Conservation (phyloP, 2,329 filamentous ascomycete species). For the Gnomoniopsis sp. region DNA sequence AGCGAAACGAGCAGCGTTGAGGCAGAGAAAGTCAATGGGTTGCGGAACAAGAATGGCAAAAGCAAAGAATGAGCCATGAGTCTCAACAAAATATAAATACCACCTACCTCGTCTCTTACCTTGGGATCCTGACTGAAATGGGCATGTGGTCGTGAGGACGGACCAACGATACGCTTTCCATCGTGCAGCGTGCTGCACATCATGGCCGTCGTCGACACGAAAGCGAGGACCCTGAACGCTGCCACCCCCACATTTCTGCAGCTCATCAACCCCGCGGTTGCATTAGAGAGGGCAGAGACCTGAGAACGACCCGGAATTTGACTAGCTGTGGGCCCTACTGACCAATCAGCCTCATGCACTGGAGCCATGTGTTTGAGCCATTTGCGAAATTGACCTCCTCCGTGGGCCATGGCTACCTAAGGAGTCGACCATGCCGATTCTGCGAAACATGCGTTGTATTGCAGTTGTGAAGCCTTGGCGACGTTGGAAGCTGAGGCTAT, state of each 20-base stretch:
- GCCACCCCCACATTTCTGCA: slow-evolving; percentile 3
- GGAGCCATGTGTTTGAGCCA: slow-evolving; percentile 16
- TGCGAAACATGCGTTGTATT: background rate
- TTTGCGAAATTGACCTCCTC: slow-evolving; percentile 2
- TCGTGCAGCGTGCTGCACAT: background rate
- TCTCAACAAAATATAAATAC: slow-evolving; percentile 1
- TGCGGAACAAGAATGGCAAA: background rate
- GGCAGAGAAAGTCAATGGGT: background rate
- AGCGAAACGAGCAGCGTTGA: slow-evolving; percentile 1
- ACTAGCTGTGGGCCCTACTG: background rate
- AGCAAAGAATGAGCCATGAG: background rate
- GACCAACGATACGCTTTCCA: background rate
- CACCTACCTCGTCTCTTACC: background rate
- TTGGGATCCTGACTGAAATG: background rate
- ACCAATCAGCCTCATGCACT: slow-evolving; percentile 14
- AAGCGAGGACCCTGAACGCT: slow-evolving; percentile 6
- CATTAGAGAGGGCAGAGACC: background rate
- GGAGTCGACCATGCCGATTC: background rate
- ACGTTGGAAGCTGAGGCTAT: too few relatives aligned
- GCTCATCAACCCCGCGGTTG: background rate
- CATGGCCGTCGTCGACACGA: background rate
- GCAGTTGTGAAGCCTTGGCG: too few relatives aligned
- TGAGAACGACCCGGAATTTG: background rate
- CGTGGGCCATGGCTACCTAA: too few relatives aligned
- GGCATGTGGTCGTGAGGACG: background rate